These are phyloP conservation scores for Protea cynaroides DNA, from an alignment of 164 flowering plant genomes.

Conservation along the genomic window DNA sequence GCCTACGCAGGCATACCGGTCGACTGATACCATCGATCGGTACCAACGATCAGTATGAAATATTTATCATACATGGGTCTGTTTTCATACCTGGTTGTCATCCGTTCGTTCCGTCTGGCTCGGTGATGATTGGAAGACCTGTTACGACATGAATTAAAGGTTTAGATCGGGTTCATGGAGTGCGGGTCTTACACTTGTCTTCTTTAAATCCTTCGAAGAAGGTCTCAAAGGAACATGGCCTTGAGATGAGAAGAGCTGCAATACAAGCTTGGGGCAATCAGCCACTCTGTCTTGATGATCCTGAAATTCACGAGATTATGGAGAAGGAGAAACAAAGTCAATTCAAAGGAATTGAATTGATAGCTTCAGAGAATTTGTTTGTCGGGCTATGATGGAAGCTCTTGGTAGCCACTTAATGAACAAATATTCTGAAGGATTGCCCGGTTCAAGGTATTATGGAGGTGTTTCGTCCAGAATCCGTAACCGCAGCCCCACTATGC, in stretches of 20 bases:
- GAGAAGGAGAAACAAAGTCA: constrained; percentile 68
- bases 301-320: constrained; percentile 52
- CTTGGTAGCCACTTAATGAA: constrained; percentile 70
- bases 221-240: constrained; percentile 16
- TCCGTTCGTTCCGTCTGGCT: no score
- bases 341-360: constrained; percentile 57
- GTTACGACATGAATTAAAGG: no score
- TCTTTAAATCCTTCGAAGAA: constrained; percentile 12
- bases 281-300: constrained; percentile 45
- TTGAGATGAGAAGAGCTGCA: constrained; percentile 33
- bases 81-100: no score
- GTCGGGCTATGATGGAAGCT: constrained; percentile 69
- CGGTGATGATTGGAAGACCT: no score
- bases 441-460: constrained; percentile 64
- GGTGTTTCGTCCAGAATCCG: no score
- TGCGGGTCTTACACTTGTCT: no score
- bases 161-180: no score
- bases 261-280: constrained; percentile 57
- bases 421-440: constrained; percentile 81
- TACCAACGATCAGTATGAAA: no score
- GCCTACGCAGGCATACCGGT: no score
- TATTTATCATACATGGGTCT: no score
- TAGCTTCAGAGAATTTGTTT: constrained; percentile 80
- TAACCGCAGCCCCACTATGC: no score
- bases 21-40: no score